These are phyloP conservation scores for Aeschynomene evenia DNA, from an alignment of 306 rosid species.

Conservation along the genomic window DNA sequence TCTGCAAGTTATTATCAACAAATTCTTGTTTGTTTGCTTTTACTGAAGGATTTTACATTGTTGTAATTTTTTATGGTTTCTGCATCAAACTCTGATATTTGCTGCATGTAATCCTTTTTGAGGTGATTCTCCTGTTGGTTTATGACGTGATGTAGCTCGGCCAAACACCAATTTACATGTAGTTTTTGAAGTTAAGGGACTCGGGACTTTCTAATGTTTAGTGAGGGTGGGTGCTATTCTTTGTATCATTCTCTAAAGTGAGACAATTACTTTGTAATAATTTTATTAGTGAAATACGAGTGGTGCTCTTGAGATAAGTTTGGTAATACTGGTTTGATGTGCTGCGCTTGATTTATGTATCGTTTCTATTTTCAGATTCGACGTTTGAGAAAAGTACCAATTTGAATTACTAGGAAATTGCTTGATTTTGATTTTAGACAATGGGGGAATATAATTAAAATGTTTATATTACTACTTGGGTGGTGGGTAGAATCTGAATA, in stretches of 20 bases:
- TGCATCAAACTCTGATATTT: constrained; percentile 14
- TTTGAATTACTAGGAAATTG: neutral
- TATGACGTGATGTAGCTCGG: constrained; percentile 20
- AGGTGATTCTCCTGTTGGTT: constrained; percentile 32
- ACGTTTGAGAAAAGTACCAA: neutral
- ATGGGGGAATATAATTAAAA: too few species aligned
- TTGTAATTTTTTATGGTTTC: constrained; percentile 8
- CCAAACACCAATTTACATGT: constrained; percentile 18
- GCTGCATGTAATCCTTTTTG: constrained; percentile 36
- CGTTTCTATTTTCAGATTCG: neutral
- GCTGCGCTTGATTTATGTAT: neutral
- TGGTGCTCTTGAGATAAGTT: neutral
- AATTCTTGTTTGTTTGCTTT: constrained; percentile 15
- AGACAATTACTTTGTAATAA: constrained; percentile 27
- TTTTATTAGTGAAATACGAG: constrained; percentile 4
- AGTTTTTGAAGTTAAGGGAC: constrained; percentile 10
- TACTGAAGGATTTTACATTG: neutral
- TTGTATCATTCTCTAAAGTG: constrained; percentile 21
- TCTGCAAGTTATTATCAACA: neutral
- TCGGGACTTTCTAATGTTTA: neutral
- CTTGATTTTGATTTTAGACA: too few species aligned
- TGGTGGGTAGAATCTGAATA: too few species aligned
- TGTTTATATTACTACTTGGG: too few species aligned
- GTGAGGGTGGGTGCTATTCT: neutral
- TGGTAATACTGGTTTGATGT: constrained; percentile 5